Conservation (phyloP, 192 early-diverging fungal species). For the Phlyctochytrium arcticum region DNA sequence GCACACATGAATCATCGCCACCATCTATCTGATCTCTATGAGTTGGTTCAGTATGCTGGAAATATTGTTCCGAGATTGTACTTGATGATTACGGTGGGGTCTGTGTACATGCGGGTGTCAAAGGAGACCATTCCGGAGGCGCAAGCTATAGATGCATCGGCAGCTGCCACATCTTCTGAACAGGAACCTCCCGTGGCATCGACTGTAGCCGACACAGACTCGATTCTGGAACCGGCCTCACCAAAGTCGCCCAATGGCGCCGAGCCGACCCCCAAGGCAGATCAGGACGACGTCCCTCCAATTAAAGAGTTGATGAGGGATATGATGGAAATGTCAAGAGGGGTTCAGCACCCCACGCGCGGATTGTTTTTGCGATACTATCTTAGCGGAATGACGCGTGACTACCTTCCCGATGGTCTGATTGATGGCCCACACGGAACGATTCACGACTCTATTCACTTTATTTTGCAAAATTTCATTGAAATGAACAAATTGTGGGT, state of each 20-base stretch:
- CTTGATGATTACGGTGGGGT: constrained; percentile 98
- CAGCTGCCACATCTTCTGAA: not conserved
- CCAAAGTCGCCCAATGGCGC: not conserved
- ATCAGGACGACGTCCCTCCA: constrained; percentile 69
- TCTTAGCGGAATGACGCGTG: constrained; percentile 89
- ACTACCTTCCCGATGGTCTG: constrained; percentile 80
- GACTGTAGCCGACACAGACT: not conserved
- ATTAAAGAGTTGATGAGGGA: constrained; percentile 97
- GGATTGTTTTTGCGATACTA: constrained; percentile 97
- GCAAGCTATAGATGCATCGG: not conserved
- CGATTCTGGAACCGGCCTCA: not conserved
- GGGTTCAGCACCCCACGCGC: constrained; percentile 97
- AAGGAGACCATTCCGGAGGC: constrained; percentile 38
- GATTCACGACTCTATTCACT: constrained; percentile 88
- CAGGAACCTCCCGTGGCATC: not conserved
- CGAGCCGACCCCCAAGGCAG: not conserved
- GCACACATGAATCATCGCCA: constrained; percentile 74
- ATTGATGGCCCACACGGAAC: constrained; percentile 68
- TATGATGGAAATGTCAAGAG: constrained; percentile 98
- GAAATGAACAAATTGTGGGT: constrained; percentile 99
- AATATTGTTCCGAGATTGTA: constrained; percentile 99
- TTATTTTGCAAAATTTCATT: constrained; percentile 95
- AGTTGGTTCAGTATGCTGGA: constrained; percentile 96
- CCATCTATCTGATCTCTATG: constrained; percentile 88
- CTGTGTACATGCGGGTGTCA: constrained; percentile 89